Base-by-base conservation (phyloP, 495 filamentous ascomycete species). In the Paragyromitra xinjiangensis region DNA sequence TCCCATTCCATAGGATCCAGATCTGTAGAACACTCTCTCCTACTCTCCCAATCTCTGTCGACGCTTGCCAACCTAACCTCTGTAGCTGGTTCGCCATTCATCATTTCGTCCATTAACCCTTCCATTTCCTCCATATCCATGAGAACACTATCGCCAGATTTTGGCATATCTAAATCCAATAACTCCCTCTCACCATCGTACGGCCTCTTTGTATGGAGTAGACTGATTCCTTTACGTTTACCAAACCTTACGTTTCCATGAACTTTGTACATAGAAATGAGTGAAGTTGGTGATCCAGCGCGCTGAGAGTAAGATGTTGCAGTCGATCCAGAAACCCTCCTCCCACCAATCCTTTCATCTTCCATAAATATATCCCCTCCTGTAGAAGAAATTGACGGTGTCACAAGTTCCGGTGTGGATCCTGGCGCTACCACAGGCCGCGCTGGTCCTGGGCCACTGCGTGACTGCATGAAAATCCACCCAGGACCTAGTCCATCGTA, bases 271-370 rank as follows among this genome's bases (percentile, higher is more conserved):
- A 73, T 73, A 26, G 6, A 42, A 16, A 73, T 73, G 45, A 73
- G 62, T 8, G 59, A 73, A 19, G 34, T 73, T 48, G 70, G 70
- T 2, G 70, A 73, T 16, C 70, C 62, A 34, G 61, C 34, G 3
- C 61, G 22, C 14, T 73, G 70, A 42, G 70, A 73, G 24, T 73
- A 73, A 34, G 70, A 73, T 40, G 70, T 73, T 42, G 48, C 26
- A 1, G 70, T 67, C 3, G 70, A 51, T 3, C 61, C 70, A 9
- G 70, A 65, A 40, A 19, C n/a, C 6, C 3, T 29, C 37, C 12
- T 26, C 7, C 11, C 29, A 3, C 19, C 6, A 26, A 6, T 8
- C 11, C 24, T n/a, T 16, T 1, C 39, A 1, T 69, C 53, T 1
- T 8, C 44, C 69, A 40, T 64, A 3, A 26, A 4, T 16, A n/a